Evolutionary conservation across 352 stramenopile species (phyloP).

Genomic region (Globisporangium yorkense): DNA sequence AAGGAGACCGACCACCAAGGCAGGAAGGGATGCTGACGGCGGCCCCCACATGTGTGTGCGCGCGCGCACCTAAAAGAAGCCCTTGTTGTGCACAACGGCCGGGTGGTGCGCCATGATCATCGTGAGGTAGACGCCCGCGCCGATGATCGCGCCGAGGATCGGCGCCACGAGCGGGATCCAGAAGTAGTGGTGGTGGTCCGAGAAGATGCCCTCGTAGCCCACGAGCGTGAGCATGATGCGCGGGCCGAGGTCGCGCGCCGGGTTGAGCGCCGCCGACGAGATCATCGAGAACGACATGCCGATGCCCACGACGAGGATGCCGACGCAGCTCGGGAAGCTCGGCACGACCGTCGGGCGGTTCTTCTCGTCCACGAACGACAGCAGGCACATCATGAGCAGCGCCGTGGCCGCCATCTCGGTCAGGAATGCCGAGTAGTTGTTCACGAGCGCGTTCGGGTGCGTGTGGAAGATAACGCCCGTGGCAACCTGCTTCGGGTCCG

Average conservation of each 20-base stretch:
- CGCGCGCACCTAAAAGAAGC: constrained; percentile 17
- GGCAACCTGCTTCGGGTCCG: constrained; percentile 11
- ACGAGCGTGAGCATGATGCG: constrained; percentile 21
- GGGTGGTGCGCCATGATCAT: constrained; percentile 29
- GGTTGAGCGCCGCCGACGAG: constrained; percentile 28
- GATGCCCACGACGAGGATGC: constrained; percentile 22
- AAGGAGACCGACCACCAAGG: too few relatives aligned
- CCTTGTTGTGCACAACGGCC: constrained; percentile 15
- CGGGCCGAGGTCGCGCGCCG: constrained; percentile 30
- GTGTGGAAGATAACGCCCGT: constrained; percentile 24
- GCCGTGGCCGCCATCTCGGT: constrained; percentile 17
- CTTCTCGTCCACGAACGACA: constrained; percentile 22
- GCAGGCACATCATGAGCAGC: constrained; percentile 19
- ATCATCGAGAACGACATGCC: constrained; percentile 23
- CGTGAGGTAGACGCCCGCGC: constrained; percentile 17
- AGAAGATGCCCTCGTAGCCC: constrained; percentile 23
- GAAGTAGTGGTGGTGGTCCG: constrained; percentile 22
- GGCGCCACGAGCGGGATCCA: constrained; percentile 32
- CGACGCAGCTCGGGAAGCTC: constrained; percentile 22
- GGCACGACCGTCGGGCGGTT: constrained; percentile 21
- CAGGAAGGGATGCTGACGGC: too few relatives aligned
- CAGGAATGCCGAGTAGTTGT: constrained; percentile 21
- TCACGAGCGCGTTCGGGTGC: constrained; percentile 17
- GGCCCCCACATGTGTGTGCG: too few relatives aligned
- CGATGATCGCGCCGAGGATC: constrained; percentile 19